phyloP scores from a whole-genome alignment of 805 yeast genomes.

The Schizosaccharomyces japonicus region DNA sequence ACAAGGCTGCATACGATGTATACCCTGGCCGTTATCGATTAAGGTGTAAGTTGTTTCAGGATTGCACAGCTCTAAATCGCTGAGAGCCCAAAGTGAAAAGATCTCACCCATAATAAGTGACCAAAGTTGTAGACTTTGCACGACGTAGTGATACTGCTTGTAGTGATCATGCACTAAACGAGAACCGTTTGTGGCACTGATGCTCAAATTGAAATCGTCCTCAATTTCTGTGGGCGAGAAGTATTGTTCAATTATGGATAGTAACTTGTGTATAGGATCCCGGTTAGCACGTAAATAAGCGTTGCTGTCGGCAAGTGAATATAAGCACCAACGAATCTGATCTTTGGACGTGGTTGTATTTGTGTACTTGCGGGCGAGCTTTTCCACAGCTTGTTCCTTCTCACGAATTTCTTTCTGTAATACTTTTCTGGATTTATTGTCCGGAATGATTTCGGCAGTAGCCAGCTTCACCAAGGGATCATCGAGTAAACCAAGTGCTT shows the following conservation, averaged over 20 bases:
- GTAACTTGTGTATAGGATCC: slow-evolving; percentile 40
- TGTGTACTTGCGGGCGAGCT: slow-evolving; percentile 27
- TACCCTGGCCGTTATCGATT: slow-evolving; percentile 58
- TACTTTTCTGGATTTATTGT: slow-evolving; percentile 28
- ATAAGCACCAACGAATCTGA: slow-evolving; percentile 44
- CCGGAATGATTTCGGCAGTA: slow-evolving; percentile 41
- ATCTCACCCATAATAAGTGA: slow-evolving; percentile 54
- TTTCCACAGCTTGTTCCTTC: slow-evolving; percentile 49
- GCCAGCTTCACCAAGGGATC: slow-evolving; percentile 40
- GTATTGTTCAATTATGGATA: slow-evolving; percentile 27
- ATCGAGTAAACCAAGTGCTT: slow-evolving; percentile 23
- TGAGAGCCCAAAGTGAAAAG: slow-evolving; percentile 53
- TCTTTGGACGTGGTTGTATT: slow-evolving; percentile 24
- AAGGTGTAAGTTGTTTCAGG: slow-evolving; percentile 29
- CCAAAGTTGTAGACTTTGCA: slow-evolving; percentile 59
- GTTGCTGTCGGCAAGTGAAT: slow-evolving; percentile 59
- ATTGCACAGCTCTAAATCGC: slow-evolving; percentile 46
- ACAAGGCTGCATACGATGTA: slow-evolving; percentile 52
- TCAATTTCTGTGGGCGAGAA: slow-evolving; percentile 21
- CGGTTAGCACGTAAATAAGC: slow-evolving; percentile 47
- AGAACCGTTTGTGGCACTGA: slow-evolving; percentile 47
- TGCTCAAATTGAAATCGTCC: slow-evolving; percentile 17
- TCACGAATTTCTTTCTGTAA: slow-evolving; percentile 36
- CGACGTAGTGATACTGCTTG: slow-evolving; percentile 44
- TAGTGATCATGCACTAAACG: slow-evolving; percentile 50